phyloP scores from a whole-genome alignment of 495 filamentous ascomycete species.

The Wilcoxina mikolae region DNA sequence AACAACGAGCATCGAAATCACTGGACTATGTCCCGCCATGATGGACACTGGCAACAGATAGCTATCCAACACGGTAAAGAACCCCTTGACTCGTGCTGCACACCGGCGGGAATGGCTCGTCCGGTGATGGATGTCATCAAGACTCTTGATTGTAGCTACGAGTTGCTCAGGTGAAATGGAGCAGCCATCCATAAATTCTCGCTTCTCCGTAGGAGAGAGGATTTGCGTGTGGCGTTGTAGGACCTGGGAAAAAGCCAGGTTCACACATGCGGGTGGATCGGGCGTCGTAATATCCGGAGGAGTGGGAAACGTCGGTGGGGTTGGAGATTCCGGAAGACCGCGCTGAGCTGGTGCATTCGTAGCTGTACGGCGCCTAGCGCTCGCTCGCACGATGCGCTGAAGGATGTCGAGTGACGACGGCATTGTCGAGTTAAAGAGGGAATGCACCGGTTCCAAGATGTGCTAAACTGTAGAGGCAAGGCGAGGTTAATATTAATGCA shows the following conservation, averaged over 20 bases:
- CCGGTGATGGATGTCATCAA: slow-evolving; percentile 6
- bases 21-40: neutral
- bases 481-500: no score
- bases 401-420: no score
- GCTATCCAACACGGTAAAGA: slow-evolving; percentile 2
- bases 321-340: no score
- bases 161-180: slow-evolving; percentile 1
- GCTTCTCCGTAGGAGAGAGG: slow-evolving; percentile 1
- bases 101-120: neutral
- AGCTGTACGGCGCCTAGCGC: no score
- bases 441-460: no score
- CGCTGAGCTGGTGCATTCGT: no score
- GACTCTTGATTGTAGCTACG: neutral
- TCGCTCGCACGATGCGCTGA: no score
- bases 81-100: neutral
- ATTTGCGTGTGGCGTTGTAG: neutral
- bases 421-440: no score
- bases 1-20: slow-evolving; percentile 6
- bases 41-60: slow-evolving; percentile 6
- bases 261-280: no score
- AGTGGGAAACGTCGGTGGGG: no score
- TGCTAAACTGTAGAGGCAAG: no score
- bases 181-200: neutral
- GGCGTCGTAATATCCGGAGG: no score
- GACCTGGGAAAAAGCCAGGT: neutral